Base-by-base conservation (phyloP, 257 asterid species). In the Galeopsis tetrahit region DNA sequence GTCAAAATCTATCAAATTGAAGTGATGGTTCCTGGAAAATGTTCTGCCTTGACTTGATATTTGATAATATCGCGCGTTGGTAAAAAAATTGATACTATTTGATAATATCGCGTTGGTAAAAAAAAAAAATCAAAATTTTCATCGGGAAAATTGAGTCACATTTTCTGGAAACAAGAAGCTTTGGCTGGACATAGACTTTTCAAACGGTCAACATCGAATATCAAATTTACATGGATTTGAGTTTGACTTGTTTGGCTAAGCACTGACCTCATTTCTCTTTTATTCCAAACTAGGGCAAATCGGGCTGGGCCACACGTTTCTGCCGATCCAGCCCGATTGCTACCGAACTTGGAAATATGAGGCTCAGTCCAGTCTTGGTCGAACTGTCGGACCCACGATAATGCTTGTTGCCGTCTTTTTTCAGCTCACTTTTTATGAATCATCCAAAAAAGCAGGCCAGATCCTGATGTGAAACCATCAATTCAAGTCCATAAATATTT, bases 181-280 rank as follows among this genome's bases (percentile, higher is more conserved):
- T 34, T 11, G 55, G 40, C 6, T 78, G 78, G 68, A 59, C 33
- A 62, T 61, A 78, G 75, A 15, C 3, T 21, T 52, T 66, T 72
- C 53, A 63, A 68, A 73, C 51, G 34, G 72, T 79, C 80, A 66
- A 13, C 68, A 48, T 72, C 78, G 66, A 66, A 77, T 59, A 59
- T 70, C 21, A 42, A 64, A 70, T 42, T 48, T 43, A 40, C 66
- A 59, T 66, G 21, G 43, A 43, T 62, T 58, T 65, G 61, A 57
- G 38, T 48, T 69, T 49, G 74, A 70, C 48, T 3, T 53, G 66
- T 70, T 63, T 58, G 49, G 35, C 69, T 74, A 79, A 79, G 77
- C 73, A 74, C 55, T 74, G 74, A 79, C 78, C 63, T 68, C 78
- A 78, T 63, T 35, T 13, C 3, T 46, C 58, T 58, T 4, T 21